These are phyloP conservation scores for Danielozyma ontarioensis DNA, from an alignment of 805 yeast species.

Conservation along the genomic window DNA sequence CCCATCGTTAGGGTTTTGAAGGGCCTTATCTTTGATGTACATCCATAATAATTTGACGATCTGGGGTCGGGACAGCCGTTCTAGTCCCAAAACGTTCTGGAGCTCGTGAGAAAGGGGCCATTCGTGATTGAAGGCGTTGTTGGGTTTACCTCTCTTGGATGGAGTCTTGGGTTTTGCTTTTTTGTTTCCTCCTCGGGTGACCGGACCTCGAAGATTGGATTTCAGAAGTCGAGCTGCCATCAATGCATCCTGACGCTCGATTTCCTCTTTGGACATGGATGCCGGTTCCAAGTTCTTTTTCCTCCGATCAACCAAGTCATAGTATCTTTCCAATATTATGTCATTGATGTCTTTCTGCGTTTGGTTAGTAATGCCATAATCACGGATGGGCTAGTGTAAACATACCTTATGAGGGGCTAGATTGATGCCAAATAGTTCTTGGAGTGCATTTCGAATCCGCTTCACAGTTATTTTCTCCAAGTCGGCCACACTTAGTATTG, in stretches of 20 bases:
- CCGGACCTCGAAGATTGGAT: slow-evolving; percentile 15
- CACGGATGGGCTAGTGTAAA: slow-evolving; percentile 3
- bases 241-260: slow-evolving; percentile 45
- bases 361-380: slow-evolving; percentile 11
- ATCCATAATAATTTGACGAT: slow-evolving; percentile 68
- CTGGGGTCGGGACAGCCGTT: slow-evolving; percentile 56
- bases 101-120: slow-evolving; percentile 48
- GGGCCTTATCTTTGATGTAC: slow-evolving; percentile 54
- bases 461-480: slow-evolving; percentile 67
- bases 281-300: slow-evolving; percentile 17
- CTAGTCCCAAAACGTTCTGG: slow-evolving; percentile 38
- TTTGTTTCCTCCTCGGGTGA: slow-evolving; percentile 13
- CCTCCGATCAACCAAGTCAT: slow-evolving; percentile 39
- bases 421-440: slow-evolving; percentile 58
- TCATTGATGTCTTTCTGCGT: slow-evolving; percentile 52
- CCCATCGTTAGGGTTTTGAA: slow-evolving; percentile 65
- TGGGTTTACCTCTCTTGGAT: slow-evolving; percentile 16
- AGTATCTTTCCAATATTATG: slow-evolving; percentile 54
- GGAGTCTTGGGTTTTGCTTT: slow-evolving; percentile 8
- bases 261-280: slow-evolving; percentile 23
- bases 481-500: slow-evolving; percentile 67
- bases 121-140: slow-evolving; percentile 39
- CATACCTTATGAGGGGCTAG: slow-evolving; percentile 42
- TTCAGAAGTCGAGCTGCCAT: slow-evolving; percentile 48
- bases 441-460: slow-evolving; percentile 66